phyloP scores from a whole-genome alignment of 495 filamentous ascomycete genomes.

The Aspergillus conjunctus region DNA sequence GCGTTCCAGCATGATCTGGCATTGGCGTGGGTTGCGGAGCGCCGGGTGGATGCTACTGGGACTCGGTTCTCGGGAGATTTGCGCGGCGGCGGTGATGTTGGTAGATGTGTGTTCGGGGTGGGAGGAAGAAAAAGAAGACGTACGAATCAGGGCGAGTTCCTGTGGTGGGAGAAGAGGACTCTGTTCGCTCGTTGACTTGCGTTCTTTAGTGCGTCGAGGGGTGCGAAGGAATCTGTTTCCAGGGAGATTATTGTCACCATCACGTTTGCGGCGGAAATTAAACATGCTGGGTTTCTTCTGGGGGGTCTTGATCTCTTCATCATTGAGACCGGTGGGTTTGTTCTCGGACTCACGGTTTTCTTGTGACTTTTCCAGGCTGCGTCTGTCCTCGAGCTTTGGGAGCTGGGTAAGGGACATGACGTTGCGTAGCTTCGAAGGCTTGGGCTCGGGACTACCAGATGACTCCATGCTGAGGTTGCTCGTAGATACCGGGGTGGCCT shows the following conservation, averaged over 20 bases:
- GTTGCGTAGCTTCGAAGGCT: slow-evolving; percentile 5
- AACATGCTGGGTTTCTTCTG: slow-evolving; percentile 27
- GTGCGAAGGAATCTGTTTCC: slow-evolving; percentile 23
- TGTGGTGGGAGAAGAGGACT: slow-evolving; percentile 9
- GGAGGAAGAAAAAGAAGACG: slow-evolving; percentile 20
- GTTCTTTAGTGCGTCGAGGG: slow-evolving; percentile 17
- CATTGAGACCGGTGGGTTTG: slow-evolving; percentile 10
- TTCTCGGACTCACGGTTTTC: slow-evolving; percentile 15
- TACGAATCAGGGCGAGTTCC: slow-evolving; percentile 13
- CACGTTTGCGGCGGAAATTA: slow-evolving; percentile 28
- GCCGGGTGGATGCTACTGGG: slow-evolving; percentile 31
- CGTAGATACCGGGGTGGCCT: background rate
- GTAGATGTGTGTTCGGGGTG: background rate
- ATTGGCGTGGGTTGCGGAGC: slow-evolving; percentile 21
- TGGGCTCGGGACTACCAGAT: slow-evolving; percentile 13
- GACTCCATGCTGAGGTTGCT: slow-evolving; percentile 5
- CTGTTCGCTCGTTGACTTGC: slow-evolving; percentile 4
- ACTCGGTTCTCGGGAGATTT: slow-evolving; percentile 12
- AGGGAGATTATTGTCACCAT: slow-evolving; percentile 13
- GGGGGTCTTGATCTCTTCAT: slow-evolving; percentile 25
- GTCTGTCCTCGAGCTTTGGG: background rate
- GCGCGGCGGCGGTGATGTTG: background rate
- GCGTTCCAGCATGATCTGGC: slow-evolving; percentile 24
- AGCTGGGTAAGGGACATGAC: background rate
- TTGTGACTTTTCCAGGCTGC: background rate